Conservation (phyloP, 495 filamentous ascomycete species). For the Aspergillus kassunensis region DNA sequence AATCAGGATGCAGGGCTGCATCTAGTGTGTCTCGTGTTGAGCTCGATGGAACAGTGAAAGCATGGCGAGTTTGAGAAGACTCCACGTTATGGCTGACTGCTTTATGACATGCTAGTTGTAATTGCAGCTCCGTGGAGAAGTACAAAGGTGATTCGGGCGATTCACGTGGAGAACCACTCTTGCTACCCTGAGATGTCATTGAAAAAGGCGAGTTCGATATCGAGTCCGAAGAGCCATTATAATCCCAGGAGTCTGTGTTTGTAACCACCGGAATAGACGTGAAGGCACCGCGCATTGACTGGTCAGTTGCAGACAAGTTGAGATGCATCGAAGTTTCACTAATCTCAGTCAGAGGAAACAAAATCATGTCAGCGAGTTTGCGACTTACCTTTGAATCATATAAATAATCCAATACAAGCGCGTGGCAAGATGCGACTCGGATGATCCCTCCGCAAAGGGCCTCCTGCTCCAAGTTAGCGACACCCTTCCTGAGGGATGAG, state of each 20-base stretch:
- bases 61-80: no score
- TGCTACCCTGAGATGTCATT: not conserved
- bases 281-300: not conserved
- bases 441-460: not conserved
- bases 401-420: not conserved
- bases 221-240: no score
- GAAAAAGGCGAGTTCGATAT: no score
- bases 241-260: not conserved
- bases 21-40: no score
- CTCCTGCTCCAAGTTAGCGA: not conserved
- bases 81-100: no score
- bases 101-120: not conserved
- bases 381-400: not conserved
- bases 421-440: not conserved
- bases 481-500: not conserved
- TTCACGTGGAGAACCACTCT: not conserved
- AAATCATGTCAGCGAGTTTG: not conserved
- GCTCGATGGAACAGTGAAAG: no score
- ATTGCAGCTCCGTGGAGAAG: not conserved
- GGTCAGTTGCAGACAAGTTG: not conserved
- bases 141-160: not conserved
- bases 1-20: no score
- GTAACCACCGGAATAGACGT: not conserved
- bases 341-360: not conserved
- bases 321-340: not conserved